phyloP scores from a whole-genome alignment of 768 basidiomycete genomes.

The Mycena vitilis region DNA sequence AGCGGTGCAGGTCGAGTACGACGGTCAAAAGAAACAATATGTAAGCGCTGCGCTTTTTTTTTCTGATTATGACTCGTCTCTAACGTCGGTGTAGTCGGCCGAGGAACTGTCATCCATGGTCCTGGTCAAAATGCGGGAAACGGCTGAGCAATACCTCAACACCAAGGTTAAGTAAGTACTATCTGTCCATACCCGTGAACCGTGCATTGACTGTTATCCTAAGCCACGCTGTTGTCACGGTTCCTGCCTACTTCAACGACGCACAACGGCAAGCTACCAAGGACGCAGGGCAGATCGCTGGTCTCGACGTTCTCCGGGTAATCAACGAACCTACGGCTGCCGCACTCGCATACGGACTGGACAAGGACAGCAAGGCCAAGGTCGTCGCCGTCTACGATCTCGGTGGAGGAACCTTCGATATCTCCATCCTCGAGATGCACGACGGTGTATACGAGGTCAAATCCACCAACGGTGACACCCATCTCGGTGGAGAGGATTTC shows the following conservation, averaged over 20 bases:
- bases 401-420: slow-evolving; percentile 99
- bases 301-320: slow-evolving; percentile 96
- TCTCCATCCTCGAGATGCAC: slow-evolving; percentile 99
- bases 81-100: slow-evolving; percentile 67
- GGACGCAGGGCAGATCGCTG: slow-evolving; percentile 97
- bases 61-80: slow-evolving; percentile 11
- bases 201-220: slow-evolving; percentile 20
- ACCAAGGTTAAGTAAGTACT: slow-evolving; percentile 91
- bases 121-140: slow-evolving; percentile 93
- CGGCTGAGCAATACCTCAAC: slow-evolving; percentile 92
- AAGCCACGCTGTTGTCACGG: slow-evolving; percentile 92
- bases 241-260: slow-evolving; percentile 99
- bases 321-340: slow-evolving; percentile 99
- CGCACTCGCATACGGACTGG: slow-evolving; percentile 97
- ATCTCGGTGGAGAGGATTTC: slow-evolving; percentile 96
- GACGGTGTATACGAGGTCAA: slow-evolving; percentile 99
- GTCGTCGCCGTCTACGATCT: slow-evolving; percentile 99
- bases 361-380: slow-evolving; percentile 78
- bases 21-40: slow-evolving; percentile 83
- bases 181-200: background rate
- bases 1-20: slow-evolving; percentile 86
- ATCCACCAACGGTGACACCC: slow-evolving; percentile 99
- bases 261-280: slow-evolving; percentile 99
- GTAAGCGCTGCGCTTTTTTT: slow-evolving; percentile 56
- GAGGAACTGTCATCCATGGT: slow-evolving; percentile 93